Conservation (phyloP, 768 basidiomycete species). For the Leucosporidium yakuticum region DNA sequence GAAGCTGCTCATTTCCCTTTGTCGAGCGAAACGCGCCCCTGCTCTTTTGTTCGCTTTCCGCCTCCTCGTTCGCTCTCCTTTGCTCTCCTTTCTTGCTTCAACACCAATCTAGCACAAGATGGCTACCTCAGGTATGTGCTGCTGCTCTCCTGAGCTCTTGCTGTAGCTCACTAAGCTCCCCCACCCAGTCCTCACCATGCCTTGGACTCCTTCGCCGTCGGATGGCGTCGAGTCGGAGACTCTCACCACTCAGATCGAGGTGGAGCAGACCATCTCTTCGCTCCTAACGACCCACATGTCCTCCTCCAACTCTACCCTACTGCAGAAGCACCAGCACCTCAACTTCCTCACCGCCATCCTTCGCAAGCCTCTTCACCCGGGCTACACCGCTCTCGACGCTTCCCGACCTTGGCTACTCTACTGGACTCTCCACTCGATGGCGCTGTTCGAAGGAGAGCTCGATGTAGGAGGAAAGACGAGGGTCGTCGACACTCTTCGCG, state of each 20-base stretch:
- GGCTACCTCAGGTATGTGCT: neutral
- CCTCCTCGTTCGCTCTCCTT: too few species aligned
- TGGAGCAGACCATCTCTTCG: slow-evolving; percentile 19
- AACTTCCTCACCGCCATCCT: slow-evolving; percentile 65
- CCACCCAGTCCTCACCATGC: slow-evolving; percentile 24
- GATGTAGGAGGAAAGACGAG: slow-evolving; percentile 7
- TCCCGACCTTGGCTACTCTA: slow-evolving; percentile 92
- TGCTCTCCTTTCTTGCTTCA: too few species aligned
- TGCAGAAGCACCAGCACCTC: slow-evolving; percentile 16
- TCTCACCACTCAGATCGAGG: slow-evolving; percentile 13
- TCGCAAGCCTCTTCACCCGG: slow-evolving; percentile 65
- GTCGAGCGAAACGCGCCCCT: too few species aligned
- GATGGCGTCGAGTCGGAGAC: slow-evolving; percentile 25
- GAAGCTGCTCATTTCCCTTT: too few species aligned
- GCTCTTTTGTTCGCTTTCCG: too few species aligned
- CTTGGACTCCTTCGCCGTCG: slow-evolving; percentile 21
- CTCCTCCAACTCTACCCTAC: neutral
- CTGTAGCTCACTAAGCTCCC: neutral
- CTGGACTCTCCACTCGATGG: slow-evolving; percentile 84
- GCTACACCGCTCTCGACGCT: slow-evolving; percentile 80
- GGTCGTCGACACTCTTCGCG: slow-evolving; percentile 69
- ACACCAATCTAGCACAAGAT: too few species aligned
- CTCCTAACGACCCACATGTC: slow-evolving; percentile 12
- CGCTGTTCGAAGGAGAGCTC: slow-evolving; percentile 44
- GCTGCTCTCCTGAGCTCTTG: neutral